Evolutionary conservation across 306 rosid genomes (phyloP).

Genomic region (Sphenostylis stenocarpa): DNA sequence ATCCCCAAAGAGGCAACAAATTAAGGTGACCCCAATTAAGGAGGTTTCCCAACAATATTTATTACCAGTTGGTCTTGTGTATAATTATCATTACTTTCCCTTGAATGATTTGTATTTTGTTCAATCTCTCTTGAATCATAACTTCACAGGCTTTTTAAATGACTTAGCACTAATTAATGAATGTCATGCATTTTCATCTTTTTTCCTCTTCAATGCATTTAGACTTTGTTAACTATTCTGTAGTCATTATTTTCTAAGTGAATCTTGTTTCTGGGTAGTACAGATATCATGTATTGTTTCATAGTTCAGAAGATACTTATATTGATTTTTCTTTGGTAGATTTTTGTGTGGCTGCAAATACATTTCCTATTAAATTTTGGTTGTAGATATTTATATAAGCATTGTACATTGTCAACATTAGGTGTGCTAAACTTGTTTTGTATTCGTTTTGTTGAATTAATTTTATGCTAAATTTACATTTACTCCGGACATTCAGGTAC

Average conservation of each 20-base stretch:
- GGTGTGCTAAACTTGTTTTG: constrained; percentile 16
- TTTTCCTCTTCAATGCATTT: background rate
- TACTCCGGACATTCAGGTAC: constrained; percentile 64
- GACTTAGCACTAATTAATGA: background rate
- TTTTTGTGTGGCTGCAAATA: background rate
- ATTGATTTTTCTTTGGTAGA: background rate
- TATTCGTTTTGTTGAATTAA: constrained; percentile 2
- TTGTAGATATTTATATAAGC: background rate
- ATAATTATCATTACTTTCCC: background rate
- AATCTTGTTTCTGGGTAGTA: background rate
- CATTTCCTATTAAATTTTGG: background rate
- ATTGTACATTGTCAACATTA: constrained; percentile 11
- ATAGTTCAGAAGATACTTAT: background rate
- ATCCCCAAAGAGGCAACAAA: no score
- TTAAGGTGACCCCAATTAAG: no score
- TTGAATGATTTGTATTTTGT: background rate
- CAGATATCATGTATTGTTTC: background rate
- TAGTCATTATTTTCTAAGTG: background rate
- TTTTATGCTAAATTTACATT: constrained; percentile 20
- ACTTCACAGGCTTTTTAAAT: background rate
- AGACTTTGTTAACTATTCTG: background rate
- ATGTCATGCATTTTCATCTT: constrained; percentile 1
- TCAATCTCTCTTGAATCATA: background rate
- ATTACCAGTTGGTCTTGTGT: background rate
- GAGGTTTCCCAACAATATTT: background rate